These are phyloP conservation scores for Podaxis sp. DNA, from an alignment of 768 basidiomycete species.

Conservation along the genomic window DNA sequence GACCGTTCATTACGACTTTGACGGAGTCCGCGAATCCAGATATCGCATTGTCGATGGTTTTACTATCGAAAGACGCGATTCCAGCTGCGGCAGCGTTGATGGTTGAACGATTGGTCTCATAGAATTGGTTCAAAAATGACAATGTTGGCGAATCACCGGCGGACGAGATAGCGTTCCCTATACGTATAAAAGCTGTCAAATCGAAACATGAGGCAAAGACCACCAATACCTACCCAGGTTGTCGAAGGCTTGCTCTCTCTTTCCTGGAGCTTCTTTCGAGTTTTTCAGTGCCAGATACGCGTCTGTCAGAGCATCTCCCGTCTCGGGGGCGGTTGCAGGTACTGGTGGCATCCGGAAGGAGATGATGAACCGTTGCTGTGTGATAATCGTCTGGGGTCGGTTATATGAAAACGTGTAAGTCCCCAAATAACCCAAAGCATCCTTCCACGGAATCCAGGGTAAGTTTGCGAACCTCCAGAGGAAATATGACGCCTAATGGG, in stretches of 20 bases:
- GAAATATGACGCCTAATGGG: no score
- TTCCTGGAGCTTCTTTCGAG: constrained; percentile 4
- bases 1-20: constrained; percentile 29
- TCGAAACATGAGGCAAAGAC: neutral
- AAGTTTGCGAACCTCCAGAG: neutral
- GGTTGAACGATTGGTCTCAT: constrained; percentile 18
- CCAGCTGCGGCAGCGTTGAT: constrained; percentile 11
- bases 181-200: neutral
- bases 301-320: neutral
- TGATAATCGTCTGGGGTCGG: neutral
- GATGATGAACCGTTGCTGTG: neutral
- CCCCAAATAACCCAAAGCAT: neutral
- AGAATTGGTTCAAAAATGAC: constrained; percentile 23
- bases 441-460: neutral
- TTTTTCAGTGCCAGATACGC: neutral
- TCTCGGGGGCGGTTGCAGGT: neutral
- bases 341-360: neutral
- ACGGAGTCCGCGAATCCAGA: constrained; percentile 29
- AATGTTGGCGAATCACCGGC: neutral
- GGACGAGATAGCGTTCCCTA: neutral
- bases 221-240: neutral
- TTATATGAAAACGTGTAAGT: neutral
- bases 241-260: constrained; percentile 7
- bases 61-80: constrained; percentile 15
- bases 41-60: constrained; percentile 27